These are phyloP conservation scores for Amesomyces nigricolor DNA, from an alignment of 2,329 filamentous ascomycete species.

Conservation along the genomic window DNA sequence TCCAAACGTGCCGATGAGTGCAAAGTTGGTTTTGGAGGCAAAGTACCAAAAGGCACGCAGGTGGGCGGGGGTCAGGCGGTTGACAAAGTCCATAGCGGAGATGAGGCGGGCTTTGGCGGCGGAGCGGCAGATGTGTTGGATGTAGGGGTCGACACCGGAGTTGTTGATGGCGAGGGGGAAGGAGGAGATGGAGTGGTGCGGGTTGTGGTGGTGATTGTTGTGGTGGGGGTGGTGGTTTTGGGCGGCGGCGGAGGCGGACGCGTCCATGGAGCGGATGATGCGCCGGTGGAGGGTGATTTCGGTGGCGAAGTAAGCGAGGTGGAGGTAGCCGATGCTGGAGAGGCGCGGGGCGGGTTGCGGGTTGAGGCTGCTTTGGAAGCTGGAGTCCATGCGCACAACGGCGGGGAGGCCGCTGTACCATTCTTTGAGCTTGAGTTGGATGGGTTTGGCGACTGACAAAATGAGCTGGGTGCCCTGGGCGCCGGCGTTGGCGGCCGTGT, in stretches of 20 bases:
- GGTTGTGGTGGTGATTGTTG: not conserved
- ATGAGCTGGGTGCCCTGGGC: conserved; percentile 66
- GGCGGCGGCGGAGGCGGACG: conserved; percentile 33
- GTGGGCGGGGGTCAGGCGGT: conserved; percentile 79
- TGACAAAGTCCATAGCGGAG: conserved; percentile 95
- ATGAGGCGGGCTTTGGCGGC: conserved; percentile 92
- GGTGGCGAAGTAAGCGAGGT: conserved; percentile 87
- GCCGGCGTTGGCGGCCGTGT: conserved; percentile 60
- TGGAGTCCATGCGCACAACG: conserved; percentile 60
- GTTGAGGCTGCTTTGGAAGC: conserved; percentile 38
- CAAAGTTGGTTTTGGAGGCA: conserved; percentile 83
- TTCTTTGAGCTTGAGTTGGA: conserved; percentile 75
- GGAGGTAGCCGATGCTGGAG: conserved; percentile 68
- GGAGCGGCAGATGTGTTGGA: conserved; percentile 86
- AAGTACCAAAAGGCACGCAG: conserved; percentile 92
- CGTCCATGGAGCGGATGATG: conserved; percentile 72
- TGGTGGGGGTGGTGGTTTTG: conserved; percentile 16
- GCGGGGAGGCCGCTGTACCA: conserved; percentile 70
- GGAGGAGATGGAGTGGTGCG: not conserved
- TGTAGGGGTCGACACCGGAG: conserved; percentile 63
- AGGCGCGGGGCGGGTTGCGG: conserved; percentile 38
- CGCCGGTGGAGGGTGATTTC: conserved; percentile 90
- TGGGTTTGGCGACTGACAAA: conserved; percentile 69
- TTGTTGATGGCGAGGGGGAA: not conserved
- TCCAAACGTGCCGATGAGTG: conserved; percentile 89